Evolutionary conservation across 2,329 filamentous ascomycete species (phyloP).

Genomic region (Aureobasidium sp.): DNA sequence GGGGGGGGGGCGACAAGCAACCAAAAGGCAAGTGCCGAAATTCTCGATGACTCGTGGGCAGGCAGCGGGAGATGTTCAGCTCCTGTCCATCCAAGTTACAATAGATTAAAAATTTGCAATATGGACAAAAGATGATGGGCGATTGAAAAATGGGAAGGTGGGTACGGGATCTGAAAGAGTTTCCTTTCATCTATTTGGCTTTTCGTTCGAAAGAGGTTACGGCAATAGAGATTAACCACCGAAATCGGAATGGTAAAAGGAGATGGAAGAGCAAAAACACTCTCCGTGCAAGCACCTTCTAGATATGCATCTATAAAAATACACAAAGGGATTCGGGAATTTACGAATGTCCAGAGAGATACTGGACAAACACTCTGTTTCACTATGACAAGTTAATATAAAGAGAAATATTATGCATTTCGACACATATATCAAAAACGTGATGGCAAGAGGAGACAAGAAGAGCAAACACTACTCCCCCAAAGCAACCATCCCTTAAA

Average conservation of each 20-base stretch:
- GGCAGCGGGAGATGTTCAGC: too few relatives aligned
- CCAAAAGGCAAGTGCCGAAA: not conserved
- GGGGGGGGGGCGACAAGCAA: not conserved
- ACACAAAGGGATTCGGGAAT: too few relatives aligned
- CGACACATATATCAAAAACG: not conserved
- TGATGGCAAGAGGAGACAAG: not conserved
- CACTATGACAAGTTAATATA: too few relatives aligned
- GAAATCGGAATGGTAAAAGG: too few relatives aligned
- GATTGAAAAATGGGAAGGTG: not conserved
- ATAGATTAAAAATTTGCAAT: conserved; percentile 2
- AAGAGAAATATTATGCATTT: not conserved
- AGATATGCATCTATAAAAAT: too few relatives aligned
- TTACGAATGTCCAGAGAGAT: too few relatives aligned
- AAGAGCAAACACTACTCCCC: not conserved
- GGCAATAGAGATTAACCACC: too few relatives aligned
- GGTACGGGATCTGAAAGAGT: not conserved
- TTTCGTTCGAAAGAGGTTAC: not conserved
- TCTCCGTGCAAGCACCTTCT: too few relatives aligned
- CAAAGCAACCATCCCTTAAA: not conserved
- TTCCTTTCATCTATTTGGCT: not conserved
- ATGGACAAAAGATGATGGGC: too few relatives aligned
- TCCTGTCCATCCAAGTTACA: not conserved
- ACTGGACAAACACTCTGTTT: too few relatives aligned
- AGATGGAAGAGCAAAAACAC: too few relatives aligned
- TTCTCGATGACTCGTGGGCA: not conserved